Evolutionary conservation across 2,329 filamentous ascomycete genomes (phyloP), one percentile per base, ranked within the genome.

Genomic region (Ceratocystis smalleyi): DNA sequence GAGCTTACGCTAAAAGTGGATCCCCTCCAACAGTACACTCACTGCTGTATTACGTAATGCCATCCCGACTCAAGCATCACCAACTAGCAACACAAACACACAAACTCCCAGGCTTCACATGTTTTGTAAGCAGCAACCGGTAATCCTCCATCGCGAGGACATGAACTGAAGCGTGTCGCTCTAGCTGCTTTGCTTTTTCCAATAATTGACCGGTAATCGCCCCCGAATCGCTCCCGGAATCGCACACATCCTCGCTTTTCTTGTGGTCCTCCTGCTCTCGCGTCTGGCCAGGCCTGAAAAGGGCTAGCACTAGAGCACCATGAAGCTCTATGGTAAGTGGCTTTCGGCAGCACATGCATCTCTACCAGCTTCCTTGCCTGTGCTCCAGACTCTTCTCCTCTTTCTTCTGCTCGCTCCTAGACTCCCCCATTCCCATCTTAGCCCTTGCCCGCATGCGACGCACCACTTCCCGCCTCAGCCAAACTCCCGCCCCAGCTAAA

Each of bases 391-490:
- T 15, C 43, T 45, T 22, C 7, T 40, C 35, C 12, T 15, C 30
- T 43, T n/a, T 45, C 45, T 47, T 22, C 19, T 7, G 40, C 40
- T 43, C 30, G 27, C 10, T 40, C 35, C 35, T 15, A 4, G 10
- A 40, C 35, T 40, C 10, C 35, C 15, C 35, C 8, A 40, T 12
- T 15, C 35, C 12, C 12, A 40, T 40, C 8, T 1, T 40, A 15
- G 15, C 35, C 35, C 57, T 45, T 47, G 35, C 43, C 61, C 15
- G 68, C 17, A 43, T 68, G 47, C 66, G 72, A 57, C 67, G 68
- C 35, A 63, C 68, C 35, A 63, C 68, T 27, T 68, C 74, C 55
- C 71, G n/a, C 43, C 30, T 22, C 43, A 24, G 10, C 19, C 47
- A 19, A 12, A n/a, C 12, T 17, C 30, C 6, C 61, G 27, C 27